These are phyloP conservation scores for Pyrenopolyporus hunteri DNA, from an alignment of 495 filamentous ascomycete genomes.

Conservation along the genomic window DNA sequence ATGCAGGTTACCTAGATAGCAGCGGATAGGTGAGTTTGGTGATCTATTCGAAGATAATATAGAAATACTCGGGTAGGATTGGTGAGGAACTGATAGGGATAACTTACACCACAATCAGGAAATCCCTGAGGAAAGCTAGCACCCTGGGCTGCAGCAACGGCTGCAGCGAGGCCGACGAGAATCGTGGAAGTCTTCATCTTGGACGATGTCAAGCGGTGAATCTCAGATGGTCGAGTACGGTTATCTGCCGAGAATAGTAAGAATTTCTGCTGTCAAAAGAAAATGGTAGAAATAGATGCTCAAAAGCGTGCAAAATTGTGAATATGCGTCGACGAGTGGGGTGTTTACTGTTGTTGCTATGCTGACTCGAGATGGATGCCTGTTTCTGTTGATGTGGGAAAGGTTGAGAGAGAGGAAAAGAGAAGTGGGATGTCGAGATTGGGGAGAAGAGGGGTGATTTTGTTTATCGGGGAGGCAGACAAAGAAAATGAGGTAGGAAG, in stretches of 20 bases:
- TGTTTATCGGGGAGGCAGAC: conserved; percentile 19
- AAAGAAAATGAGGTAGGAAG: not conserved
- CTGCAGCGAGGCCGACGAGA: conserved; percentile 42
- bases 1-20: conserved; percentile 69
- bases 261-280: conserved; percentile 39
- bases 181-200: conserved; percentile 51
- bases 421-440: conserved; percentile 8
- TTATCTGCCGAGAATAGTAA: conserved; percentile 34
- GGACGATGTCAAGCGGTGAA: conserved; percentile 15
- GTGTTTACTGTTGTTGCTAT: conserved; percentile 38
- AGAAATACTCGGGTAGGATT: not conserved
- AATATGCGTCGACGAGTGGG: conserved; percentile 27
- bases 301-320: conserved; percentile 43
- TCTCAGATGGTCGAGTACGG: conserved; percentile 7
- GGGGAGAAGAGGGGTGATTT: conserved; percentile 8
- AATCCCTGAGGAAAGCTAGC: conserved; percentile 37
- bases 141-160: conserved; percentile 39
- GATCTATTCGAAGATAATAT: not conserved
- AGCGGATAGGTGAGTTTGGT: not conserved
- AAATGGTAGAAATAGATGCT: conserved; percentile 37
- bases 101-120: conserved; percentile 52
- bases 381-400: conserved; percentile 26
- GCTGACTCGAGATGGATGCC: conserved; percentile 33
- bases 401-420: conserved; percentile 25
- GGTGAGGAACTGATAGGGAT: not conserved